phyloP scores from a whole-genome alignment of 768 basidiomycete species.

The Leucocoprinus birnbaumii region DNA sequence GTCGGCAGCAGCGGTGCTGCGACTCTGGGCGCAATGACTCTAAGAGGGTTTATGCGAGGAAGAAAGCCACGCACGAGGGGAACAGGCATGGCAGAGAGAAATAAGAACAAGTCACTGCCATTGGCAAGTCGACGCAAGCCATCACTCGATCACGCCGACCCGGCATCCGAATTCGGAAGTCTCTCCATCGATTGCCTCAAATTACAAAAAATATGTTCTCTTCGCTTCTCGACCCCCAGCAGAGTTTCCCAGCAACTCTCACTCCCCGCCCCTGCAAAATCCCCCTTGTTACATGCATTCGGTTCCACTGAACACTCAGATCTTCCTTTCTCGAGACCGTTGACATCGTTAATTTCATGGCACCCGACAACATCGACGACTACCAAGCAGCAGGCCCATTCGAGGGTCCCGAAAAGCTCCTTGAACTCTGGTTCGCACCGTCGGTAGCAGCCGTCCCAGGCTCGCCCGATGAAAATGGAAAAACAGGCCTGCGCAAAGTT shows the following conservation, averaged over 20 bases:
- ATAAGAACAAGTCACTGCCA: not conserved
- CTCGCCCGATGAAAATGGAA: conserved; percentile 35
- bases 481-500: conserved; percentile 75
- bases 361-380: conserved; percentile 29
- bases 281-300: conserved; percentile 43
- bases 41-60: conserved; percentile 29
- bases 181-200: conserved; percentile 1
- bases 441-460: conserved; percentile 58
- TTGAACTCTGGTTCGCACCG: conserved; percentile 97
- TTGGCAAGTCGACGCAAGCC: not conserved
- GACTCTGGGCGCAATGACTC: conserved; percentile 18
- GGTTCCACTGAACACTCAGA: conserved; percentile 16
- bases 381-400: conserved; percentile 55
- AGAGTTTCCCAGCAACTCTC: conserved; percentile 6
- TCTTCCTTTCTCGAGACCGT: conserved; percentile 32
- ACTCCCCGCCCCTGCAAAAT: not conserved
- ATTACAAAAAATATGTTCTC: not conserved
- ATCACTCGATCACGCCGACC: conserved; percentile 2
- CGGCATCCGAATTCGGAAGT: not conserved
- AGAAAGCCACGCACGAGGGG: conserved; percentile 21
- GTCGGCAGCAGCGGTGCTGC: conserved; percentile 15
- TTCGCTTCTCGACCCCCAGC: not conserved
- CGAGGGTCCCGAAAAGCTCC: conserved; percentile 92
- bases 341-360: conserved; percentile 42
- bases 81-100: conserved; percentile 3